A percentile compares a stretch with the other conserved stretches of the same genome.
Evolutionary conservation across 176 grass and related monocot species (phyloP).

Genomic region (Triticum aestivum): DNA sequence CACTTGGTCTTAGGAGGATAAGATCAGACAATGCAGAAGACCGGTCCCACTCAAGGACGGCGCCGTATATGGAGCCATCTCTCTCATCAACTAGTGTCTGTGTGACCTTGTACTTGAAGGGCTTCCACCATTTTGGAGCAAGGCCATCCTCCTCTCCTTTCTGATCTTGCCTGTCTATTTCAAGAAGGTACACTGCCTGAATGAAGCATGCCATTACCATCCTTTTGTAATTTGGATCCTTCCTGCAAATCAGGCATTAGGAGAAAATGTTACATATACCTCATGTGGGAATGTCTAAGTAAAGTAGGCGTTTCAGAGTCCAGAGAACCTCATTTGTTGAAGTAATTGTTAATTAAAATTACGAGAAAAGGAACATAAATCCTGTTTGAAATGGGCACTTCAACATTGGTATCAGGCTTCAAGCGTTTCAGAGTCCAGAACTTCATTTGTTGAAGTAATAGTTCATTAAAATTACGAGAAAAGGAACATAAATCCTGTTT

Average conservation of each 20-base stretch:
- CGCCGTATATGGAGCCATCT: conserved; percentile 85
- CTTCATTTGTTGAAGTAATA: background rate
- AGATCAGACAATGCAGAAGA: conserved; percentile 73
- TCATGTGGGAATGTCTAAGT: background rate
- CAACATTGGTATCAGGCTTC: background rate
- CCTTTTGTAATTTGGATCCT: conserved; percentile 83
- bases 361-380: background rate
- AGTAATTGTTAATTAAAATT: background rate
- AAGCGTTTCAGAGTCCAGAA: background rate
- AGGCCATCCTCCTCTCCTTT: conserved; percentile 59
- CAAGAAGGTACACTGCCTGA: conserved; percentile 82
- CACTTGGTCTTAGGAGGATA: conserved; percentile 66
- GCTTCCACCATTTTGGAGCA: conserved; percentile 90
- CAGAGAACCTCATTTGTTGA: background rate
- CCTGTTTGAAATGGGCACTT: background rate
- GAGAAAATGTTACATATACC: background rate
- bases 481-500: conserved; percentile 11
- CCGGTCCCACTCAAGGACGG: conserved; percentile 82
- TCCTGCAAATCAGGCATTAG: conserved; percentile 59
- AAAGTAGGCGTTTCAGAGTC: background rate
- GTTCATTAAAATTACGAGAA: background rate
- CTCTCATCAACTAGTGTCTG: conserved; percentile 70
- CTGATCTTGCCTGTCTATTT: conserved; percentile 84
- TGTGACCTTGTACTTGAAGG: conserved; percentile 86
- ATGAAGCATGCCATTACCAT: conserved; percentile 96